Percentiles rank a stretch among this genome's conserved stretches.
phyloP scores from a whole-genome alignment of 257 asterid genomes.

The Hygrophila difformis region DNA sequence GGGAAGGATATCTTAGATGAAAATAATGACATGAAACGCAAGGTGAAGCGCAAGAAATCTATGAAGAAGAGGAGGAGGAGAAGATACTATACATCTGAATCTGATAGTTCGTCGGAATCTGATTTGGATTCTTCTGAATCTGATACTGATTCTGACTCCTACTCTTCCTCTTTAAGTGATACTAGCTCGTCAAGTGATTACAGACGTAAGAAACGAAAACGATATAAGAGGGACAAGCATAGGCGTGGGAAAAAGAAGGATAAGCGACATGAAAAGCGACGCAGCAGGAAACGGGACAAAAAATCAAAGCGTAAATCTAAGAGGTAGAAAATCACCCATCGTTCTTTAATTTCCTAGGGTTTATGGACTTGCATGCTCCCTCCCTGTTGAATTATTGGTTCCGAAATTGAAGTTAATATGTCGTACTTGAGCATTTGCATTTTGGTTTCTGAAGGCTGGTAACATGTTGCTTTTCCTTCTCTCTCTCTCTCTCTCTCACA shows the following conservation, averaged over 20 bases:
- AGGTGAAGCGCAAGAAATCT: conserved; percentile 76
- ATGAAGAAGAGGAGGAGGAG: conserved; percentile 66
- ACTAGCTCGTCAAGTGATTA: conserved; percentile 74
- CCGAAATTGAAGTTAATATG: conserved; percentile 6
- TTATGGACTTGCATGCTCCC: neutral
- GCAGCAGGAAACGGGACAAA: conserved; percentile 69
- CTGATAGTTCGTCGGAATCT: conserved; percentile 70
- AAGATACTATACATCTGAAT: conserved; percentile 73
- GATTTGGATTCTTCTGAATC: conserved; percentile 75
- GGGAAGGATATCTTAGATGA: conserved; percentile 40
- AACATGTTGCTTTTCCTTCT: no score
- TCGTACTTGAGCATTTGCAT: no score
- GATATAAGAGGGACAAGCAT: conserved; percentile 69
- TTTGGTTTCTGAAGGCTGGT: no score
- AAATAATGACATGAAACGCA: conserved; percentile 38
- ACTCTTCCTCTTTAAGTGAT: conserved; percentile 61
- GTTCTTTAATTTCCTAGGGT: neutral
- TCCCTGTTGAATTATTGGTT: neutral
- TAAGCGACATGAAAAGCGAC: conserved; percentile 66
- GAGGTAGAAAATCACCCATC: conserved; percentile 35
- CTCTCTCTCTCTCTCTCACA: no score
- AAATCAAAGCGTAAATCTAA: conserved; percentile 65
- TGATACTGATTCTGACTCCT: conserved; percentile 68
- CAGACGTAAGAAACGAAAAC: conserved; percentile 75
- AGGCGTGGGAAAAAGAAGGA: conserved; percentile 66